Evolutionary conservation across 257 asterid genomes (phyloP), one percentile per base, ranked within the genome.

Genomic region (Ajuga chamaepitys): DNA sequence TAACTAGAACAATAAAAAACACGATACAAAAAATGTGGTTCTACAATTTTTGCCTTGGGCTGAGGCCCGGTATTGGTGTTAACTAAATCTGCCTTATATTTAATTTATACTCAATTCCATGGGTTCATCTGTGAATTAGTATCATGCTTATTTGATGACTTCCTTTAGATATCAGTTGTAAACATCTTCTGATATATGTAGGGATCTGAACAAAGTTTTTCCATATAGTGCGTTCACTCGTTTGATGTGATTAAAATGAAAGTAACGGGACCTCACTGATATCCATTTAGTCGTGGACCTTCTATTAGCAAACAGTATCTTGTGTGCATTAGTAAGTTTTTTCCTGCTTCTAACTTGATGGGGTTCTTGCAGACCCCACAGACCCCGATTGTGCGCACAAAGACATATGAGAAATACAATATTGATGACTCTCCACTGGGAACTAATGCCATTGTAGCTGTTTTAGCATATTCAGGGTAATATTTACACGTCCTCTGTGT

Each of bases 391-490:
- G 99, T 90, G 64, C 97, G 99, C 59, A 94, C 99, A 20, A 77
- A 78, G 78, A 70, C 99, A 34, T 93, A 93, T 62, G 96, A 88
- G 67, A 86, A 88, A 62, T 88, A 84, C 82, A 77, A 80, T 70
- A 79, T 94, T 57, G 97, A 94, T 75, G 99, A 94, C 65, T 78
- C 65, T 63, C 99, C 97, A 4, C 76, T 94, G 35, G 99, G 97
- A 73, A 94, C 97, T 18, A 94, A 94, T 78, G 97, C 97, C 54
- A 90, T 94, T 60, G 99, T 94, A 55, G 99, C 99, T 22, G 99
- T 94, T 75, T 75, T 94, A 71, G 95, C 99, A 59, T 94, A 94
- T 86, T 87, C 99, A 11, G 99, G 99, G 99, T 93, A 82, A 80
- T 66, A 16, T 57, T 18, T 24, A 35, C 51, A 8, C 74, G n/a